These are phyloP conservation scores for Murraya koenigii DNA, from an alignment of 345 rosid genomes.

Conservation along the genomic window DNA sequence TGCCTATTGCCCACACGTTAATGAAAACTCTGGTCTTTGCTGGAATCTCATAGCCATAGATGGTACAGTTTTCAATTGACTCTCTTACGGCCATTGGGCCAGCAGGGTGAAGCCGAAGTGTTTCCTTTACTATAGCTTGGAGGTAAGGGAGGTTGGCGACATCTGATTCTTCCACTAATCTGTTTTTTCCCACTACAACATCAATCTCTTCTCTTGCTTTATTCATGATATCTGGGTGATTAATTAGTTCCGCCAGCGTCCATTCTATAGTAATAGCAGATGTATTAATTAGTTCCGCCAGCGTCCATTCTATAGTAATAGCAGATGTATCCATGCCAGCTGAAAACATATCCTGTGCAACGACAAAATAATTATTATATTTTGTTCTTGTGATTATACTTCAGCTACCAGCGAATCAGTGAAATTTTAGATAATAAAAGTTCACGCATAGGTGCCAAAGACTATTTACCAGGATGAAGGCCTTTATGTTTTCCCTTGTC, in stretches of 20 bases:
- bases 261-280: slow-evolving; percentile 53
- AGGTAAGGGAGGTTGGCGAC: slow-evolving; percentile 57
- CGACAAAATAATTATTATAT: not conserved
- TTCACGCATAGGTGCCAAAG: not conserved
- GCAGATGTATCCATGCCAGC: slow-evolving; percentile 77
- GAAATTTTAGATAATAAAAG: not conserved
- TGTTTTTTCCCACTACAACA: slow-evolving; percentile 24
- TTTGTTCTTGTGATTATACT: not conserved
- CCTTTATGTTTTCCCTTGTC: slow-evolving; percentile 52
- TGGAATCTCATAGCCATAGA: slow-evolving; percentile 46
- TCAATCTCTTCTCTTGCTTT: slow-evolving; percentile 63
- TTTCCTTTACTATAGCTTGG: slow-evolving; percentile 31
- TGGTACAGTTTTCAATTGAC: slow-evolving; percentile 33
- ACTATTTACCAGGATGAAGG: slow-evolving; percentile 47
- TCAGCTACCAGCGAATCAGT: not conserved
- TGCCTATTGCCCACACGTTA: slow-evolving; percentile 54
- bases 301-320: slow-evolving; percentile 54
- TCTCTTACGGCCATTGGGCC: slow-evolving; percentile 63
- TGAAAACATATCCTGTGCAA: slow-evolving; percentile 49
- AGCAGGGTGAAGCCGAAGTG: slow-evolving; percentile 63
- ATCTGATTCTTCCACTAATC: slow-evolving; percentile 62
- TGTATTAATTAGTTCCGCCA: slow-evolving; percentile 68
- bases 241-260: slow-evolving; percentile 74
- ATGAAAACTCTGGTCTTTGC: slow-evolving; percentile 48
- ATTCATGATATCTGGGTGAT: slow-evolving; percentile 41